phyloP scores from a whole-genome alignment of 805 yeast species.

The Priceomyces fermenticarens region DNA sequence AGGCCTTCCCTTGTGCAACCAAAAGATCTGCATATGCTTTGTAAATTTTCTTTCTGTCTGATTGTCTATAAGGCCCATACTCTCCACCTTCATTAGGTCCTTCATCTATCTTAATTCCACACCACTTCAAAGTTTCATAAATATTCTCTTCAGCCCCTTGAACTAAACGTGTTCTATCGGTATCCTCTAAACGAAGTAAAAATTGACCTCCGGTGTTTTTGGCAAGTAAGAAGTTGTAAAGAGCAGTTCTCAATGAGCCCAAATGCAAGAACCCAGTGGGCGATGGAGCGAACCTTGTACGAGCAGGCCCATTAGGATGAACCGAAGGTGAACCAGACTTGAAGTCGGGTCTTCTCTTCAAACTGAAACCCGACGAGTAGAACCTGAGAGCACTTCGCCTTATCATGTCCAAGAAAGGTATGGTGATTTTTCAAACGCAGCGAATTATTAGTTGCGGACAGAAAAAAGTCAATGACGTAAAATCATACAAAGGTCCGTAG shows the following conservation, averaged over 20 bases:
- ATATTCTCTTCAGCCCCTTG: conserved; percentile 81
- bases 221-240: conserved; percentile 84
- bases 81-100: conserved; percentile 65
- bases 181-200: conserved; percentile 82
- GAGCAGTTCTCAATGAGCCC: conserved; percentile 91
- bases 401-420: neutral
- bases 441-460: too few relatives aligned
- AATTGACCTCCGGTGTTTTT: conserved; percentile 77
- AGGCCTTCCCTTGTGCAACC: conserved; percentile 68
- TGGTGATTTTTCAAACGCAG: neutral
- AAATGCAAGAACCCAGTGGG: conserved; percentile 95
- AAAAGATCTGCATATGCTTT: conserved; percentile 53
- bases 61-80: conserved; percentile 79
- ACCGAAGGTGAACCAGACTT: conserved; percentile 11
- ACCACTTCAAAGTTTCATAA: conserved; percentile 73
- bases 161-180: conserved; percentile 79
- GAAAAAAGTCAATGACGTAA: too few relatives aligned
- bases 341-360: conserved; percentile 2
- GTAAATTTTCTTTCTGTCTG: conserved; percentile 72
- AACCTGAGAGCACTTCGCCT: conserved; percentile 1
- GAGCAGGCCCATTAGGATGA: conserved; percentile 53
- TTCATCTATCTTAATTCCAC: conserved; percentile 74
- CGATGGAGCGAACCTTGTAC: conserved; percentile 96
- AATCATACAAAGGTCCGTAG: too few relatives aligned
- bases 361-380: conserved; percentile 7